Conservation (phyloP, 768 basidiomycete genomes). For the Chalciporus sphaerocephalus region DNA sequence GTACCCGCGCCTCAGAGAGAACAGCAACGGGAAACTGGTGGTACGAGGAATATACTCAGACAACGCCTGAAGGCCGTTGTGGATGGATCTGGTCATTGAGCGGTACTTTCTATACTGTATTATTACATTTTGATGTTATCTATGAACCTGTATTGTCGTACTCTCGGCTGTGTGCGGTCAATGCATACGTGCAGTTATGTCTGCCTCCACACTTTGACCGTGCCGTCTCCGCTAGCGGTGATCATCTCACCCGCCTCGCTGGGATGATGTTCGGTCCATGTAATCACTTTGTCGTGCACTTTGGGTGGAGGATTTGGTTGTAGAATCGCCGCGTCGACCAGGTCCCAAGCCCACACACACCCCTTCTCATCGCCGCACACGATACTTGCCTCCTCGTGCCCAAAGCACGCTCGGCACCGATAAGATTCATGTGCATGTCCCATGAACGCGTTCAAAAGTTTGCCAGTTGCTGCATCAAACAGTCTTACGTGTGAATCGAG, state of each 20-base stretch:
- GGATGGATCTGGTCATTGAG: conserved; percentile 24
- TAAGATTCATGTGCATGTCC: conserved; percentile 76
- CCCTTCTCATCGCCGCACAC: conserved; percentile 91
- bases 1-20: conserved; percentile 18
- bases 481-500: conserved; percentile 83
- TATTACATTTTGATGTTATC: conserved; percentile 6
- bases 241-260: conserved; percentile 76
- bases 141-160: not conserved
- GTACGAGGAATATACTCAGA: conserved; percentile 19
- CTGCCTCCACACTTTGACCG: conserved; percentile 82
- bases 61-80: conserved; percentile 30
- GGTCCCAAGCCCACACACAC: conserved; percentile 86
- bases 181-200: conserved; percentile 19
- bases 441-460: conserved; percentile 77
- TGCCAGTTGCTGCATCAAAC: conserved; percentile 80
- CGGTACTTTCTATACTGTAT: conserved; percentile 17
- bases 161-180: not conserved
- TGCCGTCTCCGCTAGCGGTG: conserved; percentile 88
- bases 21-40: conserved; percentile 13
- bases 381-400: conserved; percentile 75
- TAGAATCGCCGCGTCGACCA: conserved; percentile 74
- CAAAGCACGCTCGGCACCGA: conserved; percentile 77
- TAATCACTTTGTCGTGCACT: conserved; percentile 78
- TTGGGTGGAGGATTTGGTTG: conserved; percentile 71
- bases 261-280: conserved; percentile 91